These are phyloP conservation scores for Colletotrichum nymphaeae DNA, from an alignment of 2,329 filamentous ascomycete genomes.

Conservation along the genomic window DNA sequence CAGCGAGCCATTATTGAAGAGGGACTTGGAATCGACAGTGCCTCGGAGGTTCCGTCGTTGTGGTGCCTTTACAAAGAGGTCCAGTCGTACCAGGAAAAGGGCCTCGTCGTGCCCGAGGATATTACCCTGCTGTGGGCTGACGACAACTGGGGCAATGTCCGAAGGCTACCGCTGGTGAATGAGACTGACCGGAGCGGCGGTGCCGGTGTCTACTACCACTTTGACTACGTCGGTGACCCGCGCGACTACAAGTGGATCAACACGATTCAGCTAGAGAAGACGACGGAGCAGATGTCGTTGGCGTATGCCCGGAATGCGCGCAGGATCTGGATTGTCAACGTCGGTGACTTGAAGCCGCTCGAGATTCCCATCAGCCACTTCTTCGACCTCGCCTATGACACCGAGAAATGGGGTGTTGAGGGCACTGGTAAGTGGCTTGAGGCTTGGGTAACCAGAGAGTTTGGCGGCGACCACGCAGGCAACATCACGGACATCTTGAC, in stretches of 20 bases:
- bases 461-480: conserved; percentile 59
- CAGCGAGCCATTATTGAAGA: conserved; percentile 69
- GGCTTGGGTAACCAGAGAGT: conserved; percentile 68
- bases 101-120: conserved; percentile 70
- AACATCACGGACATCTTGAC: conserved; percentile 61
- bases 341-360: conserved; percentile 73
- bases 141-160: conserved; percentile 76
- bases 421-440: conserved; percentile 67
- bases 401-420: conserved; percentile 64
- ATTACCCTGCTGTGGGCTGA: conserved; percentile 77
- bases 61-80: conserved; percentile 84
- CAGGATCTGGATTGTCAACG: conserved; percentile 75
- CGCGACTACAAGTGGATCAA: conserved; percentile 71
- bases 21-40: conserved; percentile 62
- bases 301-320: conserved; percentile 69
- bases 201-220: conserved; percentile 74
- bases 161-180: conserved; percentile 68
- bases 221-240: conserved; percentile 63
- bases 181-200: conserved; percentile 71
- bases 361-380: conserved; percentile 76
- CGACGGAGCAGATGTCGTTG: conserved; percentile 69
- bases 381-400: conserved; percentile 76
- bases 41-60: conserved; percentile 70
- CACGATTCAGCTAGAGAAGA: conserved; percentile 71
- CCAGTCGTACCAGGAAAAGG: conserved; percentile 74